phyloP scores from a whole-genome alignment of 1,139 yeast genomes.

The Protomyces lactucae-debilis region DNA sequence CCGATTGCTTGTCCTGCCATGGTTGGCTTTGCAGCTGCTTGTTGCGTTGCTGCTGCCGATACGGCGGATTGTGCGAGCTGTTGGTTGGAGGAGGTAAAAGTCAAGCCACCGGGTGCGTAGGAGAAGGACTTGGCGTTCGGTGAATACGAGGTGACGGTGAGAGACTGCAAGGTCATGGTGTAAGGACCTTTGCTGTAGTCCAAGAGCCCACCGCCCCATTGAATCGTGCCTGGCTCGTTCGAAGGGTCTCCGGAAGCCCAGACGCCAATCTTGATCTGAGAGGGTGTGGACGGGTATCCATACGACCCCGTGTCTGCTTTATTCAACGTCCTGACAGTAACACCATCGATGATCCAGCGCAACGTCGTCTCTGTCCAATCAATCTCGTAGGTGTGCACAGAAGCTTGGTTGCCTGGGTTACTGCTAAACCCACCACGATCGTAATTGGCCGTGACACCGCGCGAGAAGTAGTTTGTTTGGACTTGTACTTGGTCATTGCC shows the following conservation, averaged over 20 bases:
- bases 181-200: slow-evolving; percentile 43
- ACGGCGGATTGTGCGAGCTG: neutral
- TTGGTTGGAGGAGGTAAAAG: slow-evolving; percentile 1
- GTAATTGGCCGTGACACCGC: slow-evolving; percentile 47
- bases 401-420: slow-evolving; percentile 36
- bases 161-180: slow-evolving; percentile 12
- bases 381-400: slow-evolving; percentile 70
- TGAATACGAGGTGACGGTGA: slow-evolving; percentile 19
- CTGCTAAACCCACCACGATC: slow-evolving; percentile 13
- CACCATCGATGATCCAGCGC: slow-evolving; percentile 72
- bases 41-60: neutral
- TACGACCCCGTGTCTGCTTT: slow-evolving; percentile 70
- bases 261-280: slow-evolving; percentile 74
- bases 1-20: neutral
- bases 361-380: slow-evolving; percentile 78
- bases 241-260: slow-evolving; percentile 86
- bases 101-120: slow-evolving; percentile 15
- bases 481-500: slow-evolving; percentile 64
- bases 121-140: slow-evolving; percentile 7
- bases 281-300: slow-evolving; percentile 84
- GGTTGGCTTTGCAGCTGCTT: neutral
- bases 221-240: slow-evolving; percentile 69
- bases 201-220: slow-evolving; percentile 90
- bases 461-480: slow-evolving; percentile 74
- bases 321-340: slow-evolving; percentile 59